These are phyloP conservation scores for Dryadomyces quercus-mongolicae DNA, from an alignment of 2,329 filamentous ascomycete species.

Conservation along the genomic window DNA sequence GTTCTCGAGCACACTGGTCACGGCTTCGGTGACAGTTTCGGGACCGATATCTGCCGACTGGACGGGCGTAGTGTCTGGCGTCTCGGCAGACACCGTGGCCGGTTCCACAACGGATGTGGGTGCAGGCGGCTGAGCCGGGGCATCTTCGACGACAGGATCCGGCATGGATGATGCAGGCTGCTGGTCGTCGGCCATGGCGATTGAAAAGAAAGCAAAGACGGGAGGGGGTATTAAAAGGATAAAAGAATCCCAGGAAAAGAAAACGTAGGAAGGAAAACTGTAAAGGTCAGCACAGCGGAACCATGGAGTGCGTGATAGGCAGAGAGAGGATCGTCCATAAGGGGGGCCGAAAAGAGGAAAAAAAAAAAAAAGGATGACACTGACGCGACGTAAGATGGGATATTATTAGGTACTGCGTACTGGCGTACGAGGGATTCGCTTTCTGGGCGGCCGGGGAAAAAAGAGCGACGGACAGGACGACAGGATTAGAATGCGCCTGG, in stretches of 20 bases:
- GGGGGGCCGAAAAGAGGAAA: not conserved
- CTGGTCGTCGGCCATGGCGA: constrained; percentile 31
- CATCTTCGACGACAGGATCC: constrained; percentile 18
- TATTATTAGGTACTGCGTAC: not conserved
- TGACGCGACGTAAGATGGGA: not conserved
- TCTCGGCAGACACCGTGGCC: not conserved
- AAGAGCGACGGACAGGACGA: not conserved
- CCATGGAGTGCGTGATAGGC: not conserved
- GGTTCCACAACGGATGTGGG: not conserved
- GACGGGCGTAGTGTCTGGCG: not conserved
- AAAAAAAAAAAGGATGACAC: not conserved
- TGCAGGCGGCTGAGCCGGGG: not conserved
- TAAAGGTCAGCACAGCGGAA: not conserved
- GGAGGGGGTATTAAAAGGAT: not conserved
- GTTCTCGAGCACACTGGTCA: not conserved
- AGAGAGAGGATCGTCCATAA: not conserved
- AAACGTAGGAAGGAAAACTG: not conserved
- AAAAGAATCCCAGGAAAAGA: constrained; percentile 1
- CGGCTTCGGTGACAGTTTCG: not conserved
- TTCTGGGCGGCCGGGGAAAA: constrained; percentile 12
- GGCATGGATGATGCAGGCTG: constrained; percentile 38
- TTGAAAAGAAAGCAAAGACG: constrained; percentile 6
- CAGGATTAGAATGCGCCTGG: constrained; percentile 7
- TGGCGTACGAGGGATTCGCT: constrained; percentile 7
- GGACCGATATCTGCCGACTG: not conserved